Conservation (phyloP, 2,329 filamentous ascomycete species). For the Trichoderma endophyticum region DNA sequence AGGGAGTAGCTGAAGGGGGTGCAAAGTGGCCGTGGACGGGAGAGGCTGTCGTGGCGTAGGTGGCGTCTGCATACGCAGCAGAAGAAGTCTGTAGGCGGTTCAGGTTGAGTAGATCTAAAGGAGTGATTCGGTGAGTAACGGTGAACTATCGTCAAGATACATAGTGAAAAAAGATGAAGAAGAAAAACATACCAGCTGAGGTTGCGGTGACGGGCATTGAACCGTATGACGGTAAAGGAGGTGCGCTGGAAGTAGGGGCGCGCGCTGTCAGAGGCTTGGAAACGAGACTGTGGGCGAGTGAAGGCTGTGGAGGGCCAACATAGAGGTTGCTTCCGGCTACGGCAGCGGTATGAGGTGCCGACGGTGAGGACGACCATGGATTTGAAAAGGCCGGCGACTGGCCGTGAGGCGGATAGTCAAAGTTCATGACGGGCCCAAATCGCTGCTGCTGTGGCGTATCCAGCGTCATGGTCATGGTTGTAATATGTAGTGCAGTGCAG, state of each 20-base stretch:
- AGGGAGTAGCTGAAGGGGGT: conserved; percentile 62
- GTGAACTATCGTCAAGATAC: not conserved
- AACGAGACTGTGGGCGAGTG: conserved; percentile 55
- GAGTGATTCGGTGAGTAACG: conserved; percentile 59
- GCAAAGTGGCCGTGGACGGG: conserved; percentile 64
- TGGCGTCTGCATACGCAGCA: conserved; percentile 67
- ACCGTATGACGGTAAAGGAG: conserved; percentile 66
- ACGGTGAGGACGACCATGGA: conserved; percentile 69
- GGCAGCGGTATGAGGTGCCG: conserved; percentile 43
- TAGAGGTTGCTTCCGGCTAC: conserved; percentile 60
- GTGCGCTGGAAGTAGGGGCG: conserved; percentile 55
- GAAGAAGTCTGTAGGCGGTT: conserved; percentile 61
- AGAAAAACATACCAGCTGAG: conserved; percentile 59
- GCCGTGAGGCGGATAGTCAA: conserved; percentile 62
- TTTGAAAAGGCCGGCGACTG: conserved; percentile 78
- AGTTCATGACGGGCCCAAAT: conserved; percentile 70
- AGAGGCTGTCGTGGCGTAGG: conserved; percentile 65
- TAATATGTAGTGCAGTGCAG: conserved; percentile 30
- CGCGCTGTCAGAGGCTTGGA: conserved; percentile 48
- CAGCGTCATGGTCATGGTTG: conserved; percentile 90
- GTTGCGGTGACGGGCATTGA: conserved; percentile 70
- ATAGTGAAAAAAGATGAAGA: not conserved
- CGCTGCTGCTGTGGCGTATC: conserved; percentile 82
- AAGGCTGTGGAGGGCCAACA: conserved; percentile 49
- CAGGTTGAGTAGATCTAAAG: conserved; percentile 70